phyloP scores from a whole-genome alignment of 2,329 filamentous ascomycete genomes.

The Xylariaceae sp. region DNA sequence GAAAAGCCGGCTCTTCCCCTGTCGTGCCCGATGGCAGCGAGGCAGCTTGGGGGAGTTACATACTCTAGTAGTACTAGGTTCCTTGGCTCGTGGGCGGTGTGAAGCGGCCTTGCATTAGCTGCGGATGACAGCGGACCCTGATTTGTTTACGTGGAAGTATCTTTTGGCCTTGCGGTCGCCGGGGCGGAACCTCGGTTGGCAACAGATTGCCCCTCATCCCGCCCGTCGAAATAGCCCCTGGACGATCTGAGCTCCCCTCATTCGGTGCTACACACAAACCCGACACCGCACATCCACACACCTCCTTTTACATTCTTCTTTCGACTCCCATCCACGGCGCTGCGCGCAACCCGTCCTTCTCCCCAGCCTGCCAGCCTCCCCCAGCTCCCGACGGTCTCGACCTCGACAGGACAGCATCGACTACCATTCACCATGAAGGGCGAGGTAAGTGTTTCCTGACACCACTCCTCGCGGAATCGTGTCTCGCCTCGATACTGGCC shows the following conservation, averaged over 20 bases:
- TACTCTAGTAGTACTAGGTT: too few relatives aligned
- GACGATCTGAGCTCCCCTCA: conserved; percentile 8
- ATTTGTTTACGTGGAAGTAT: conserved; percentile 1
- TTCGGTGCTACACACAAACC: conserved; percentile 10
- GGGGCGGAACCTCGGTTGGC: background rate
- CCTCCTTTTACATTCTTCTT: conserved; percentile 19
- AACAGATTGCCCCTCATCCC: background rate
- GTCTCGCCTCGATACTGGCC: background rate
- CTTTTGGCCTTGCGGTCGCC: background rate
- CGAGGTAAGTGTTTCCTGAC: conserved; percentile 37
- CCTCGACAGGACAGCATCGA: too few relatives aligned
- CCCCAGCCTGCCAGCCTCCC: conserved; percentile 3
- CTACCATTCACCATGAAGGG: conserved; percentile 42
- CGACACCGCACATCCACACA: conserved; percentile 21
- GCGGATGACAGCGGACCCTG: background rate
- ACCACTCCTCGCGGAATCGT: conserved; percentile 6
- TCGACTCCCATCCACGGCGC: conserved; percentile 16
- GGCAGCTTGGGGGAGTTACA: too few relatives aligned
- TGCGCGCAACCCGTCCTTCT: conserved; percentile 15
- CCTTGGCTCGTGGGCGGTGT: background rate
- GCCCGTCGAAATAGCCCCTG: background rate
- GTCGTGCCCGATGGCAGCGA: too few relatives aligned
- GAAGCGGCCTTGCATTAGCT: conserved; percentile 1
- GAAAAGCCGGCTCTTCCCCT: too few relatives aligned
- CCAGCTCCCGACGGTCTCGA: too few relatives aligned